These are phyloP conservation scores for Pleurotus eryngii DNA, from an alignment of 768 basidiomycete genomes.

Conservation along the genomic window DNA sequence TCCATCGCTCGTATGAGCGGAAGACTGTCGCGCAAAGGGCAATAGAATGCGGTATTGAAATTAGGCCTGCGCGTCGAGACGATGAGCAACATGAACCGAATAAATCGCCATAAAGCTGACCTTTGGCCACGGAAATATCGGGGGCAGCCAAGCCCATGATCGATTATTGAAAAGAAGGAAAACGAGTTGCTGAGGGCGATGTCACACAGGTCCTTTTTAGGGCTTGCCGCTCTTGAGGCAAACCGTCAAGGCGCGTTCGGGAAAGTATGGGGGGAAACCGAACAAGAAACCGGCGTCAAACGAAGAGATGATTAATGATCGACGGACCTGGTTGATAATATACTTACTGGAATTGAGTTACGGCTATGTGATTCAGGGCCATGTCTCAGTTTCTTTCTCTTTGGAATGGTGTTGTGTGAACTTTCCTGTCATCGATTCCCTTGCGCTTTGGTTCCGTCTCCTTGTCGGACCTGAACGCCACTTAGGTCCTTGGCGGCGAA, in stretches of 20 bases:
- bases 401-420: neutral
- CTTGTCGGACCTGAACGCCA: conserved; percentile 5
- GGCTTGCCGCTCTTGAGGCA: neutral
- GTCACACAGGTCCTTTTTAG: too few relatives aligned
- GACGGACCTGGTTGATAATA: neutral
- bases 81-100: too few relatives aligned
- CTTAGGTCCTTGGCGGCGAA: neutral
- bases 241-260: neutral
- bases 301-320: neutral
- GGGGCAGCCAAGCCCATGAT: neutral
- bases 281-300: neutral
- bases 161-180: neutral
- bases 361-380: neutral
- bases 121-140: neutral
- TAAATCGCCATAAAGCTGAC: neutral
- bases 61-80: neutral
- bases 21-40: conserved; percentile 15
- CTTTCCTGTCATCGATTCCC: neutral
- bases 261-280: neutral
- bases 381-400: neutral
- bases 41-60: neutral
- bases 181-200: too few relatives aligned
- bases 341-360: neutral
- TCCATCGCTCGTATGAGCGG: conserved; percentile 14
- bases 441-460: neutral